phyloP scores from a whole-genome alignment of 176 grass and related monocot genomes.

The Eragrostis nindensis region DNA sequence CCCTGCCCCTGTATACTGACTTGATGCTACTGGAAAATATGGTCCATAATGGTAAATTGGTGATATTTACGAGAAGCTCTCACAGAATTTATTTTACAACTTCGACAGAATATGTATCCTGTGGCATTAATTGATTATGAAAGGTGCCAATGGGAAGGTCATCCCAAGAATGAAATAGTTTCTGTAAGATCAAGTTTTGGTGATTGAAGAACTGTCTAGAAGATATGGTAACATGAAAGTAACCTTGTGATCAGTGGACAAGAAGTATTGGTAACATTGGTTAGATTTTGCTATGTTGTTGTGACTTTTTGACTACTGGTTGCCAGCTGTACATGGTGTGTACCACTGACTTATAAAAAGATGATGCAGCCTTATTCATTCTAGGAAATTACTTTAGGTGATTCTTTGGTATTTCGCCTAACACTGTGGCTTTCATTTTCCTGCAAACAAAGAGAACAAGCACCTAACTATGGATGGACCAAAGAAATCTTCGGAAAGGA shows the following conservation, averaged over 20 bases:
- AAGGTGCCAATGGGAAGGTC: not conserved
- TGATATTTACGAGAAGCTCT: not conserved
- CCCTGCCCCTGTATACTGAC: not conserved
- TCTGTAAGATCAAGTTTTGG: not conserved
- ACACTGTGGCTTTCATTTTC: not conserved
- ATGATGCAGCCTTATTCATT: not conserved
- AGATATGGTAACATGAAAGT: not conserved
- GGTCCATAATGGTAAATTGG: no score
- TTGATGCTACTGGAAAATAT: constrained; percentile 23
- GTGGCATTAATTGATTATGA: not conserved
- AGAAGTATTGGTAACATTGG: no score
- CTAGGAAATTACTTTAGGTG: constrained; percentile 1
- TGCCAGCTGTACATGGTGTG: constrained; percentile 9
- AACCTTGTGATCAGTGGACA: not conserved
- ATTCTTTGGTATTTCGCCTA: constrained; percentile 33
- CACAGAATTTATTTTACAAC: not conserved
- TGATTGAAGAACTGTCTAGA: not conserved
- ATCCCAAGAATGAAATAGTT: not conserved
- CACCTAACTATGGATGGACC: constrained; percentile 15
- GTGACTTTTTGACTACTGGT: constrained; percentile 1
- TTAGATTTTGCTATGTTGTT: no score
- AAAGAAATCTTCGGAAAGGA: constrained; percentile 29
- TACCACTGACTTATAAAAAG: constrained; percentile 11
- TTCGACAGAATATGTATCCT: not conserved
- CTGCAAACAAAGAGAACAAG: not conserved